phyloP scores from a whole-genome alignment of 176 grass and related monocot species.

The Eleusine coracana region DNA sequence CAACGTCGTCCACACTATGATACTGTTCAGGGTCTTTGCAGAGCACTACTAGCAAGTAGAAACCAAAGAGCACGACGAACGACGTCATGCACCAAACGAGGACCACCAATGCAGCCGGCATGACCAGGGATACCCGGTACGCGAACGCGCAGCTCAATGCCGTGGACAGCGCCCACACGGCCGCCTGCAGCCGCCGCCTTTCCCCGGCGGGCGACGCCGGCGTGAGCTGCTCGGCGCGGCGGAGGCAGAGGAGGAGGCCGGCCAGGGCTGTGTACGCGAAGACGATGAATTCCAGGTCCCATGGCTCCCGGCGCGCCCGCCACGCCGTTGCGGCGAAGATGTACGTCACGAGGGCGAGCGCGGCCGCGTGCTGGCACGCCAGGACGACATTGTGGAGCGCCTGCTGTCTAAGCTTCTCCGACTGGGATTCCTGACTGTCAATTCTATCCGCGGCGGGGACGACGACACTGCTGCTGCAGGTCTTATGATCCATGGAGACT shows the following conservation, averaged over 20 bases:
- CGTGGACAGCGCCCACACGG: constrained; percentile 3
- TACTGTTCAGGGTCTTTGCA: neutral
- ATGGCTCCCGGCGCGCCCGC: neutral
- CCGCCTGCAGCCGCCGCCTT: neutral
- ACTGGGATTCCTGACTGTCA: neutral
- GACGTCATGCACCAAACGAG: constrained; percentile 19
- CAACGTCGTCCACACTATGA: neutral
- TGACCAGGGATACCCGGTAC: neutral
- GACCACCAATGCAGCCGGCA: neutral
- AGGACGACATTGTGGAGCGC: neutral
- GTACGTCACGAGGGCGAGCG: constrained; percentile 23
- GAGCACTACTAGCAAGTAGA: constrained; percentile 8
- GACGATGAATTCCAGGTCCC: constrained; percentile 1
- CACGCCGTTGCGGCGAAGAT: neutral
- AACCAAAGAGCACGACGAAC: neutral
- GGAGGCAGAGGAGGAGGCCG: constrained; percentile 1
- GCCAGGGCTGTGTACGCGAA: neutral
- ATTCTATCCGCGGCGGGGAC: no score
- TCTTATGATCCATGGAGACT: no score
- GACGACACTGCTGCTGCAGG: neutral
- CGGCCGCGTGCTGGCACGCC: neutral
- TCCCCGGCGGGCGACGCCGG: neutral
- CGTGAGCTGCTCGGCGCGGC: neutral
- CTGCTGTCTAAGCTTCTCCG: no score
- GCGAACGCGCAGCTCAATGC: constrained; percentile 21